A percentile compares a stretch with the other conserved stretches of the same genome.
These are phyloP conservation scores for Flueggea neowawraea DNA, from an alignment of 441 rosid genomes.

Conservation along the genomic window DNA sequence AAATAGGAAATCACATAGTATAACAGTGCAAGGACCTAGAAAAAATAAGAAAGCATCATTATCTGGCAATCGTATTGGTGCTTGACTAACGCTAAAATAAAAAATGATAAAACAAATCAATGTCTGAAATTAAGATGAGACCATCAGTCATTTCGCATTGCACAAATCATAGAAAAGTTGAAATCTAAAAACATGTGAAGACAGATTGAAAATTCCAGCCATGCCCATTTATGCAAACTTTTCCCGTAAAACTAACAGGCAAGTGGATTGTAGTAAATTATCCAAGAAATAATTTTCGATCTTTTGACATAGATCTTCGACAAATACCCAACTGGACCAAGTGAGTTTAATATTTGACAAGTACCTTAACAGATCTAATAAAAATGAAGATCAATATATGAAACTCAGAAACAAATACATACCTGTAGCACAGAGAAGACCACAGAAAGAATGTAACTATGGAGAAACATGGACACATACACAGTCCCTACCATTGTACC, in stretches of 20 bases:
- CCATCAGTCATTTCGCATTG: neutral
- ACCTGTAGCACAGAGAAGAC: slow-evolving; percentile 65
- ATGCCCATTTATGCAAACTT: no score
- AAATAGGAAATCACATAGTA: slow-evolving; percentile 63
- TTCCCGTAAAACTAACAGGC: no score
- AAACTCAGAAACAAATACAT: slow-evolving; percentile 1
- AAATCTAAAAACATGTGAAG: no score
- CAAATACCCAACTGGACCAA: no score
- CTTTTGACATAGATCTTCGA: no score
- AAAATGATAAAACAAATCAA: neutral
- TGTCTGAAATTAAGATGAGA: neutral
- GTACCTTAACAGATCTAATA: neutral
- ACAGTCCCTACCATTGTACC: slow-evolving; percentile 67
- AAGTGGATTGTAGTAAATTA: no score
- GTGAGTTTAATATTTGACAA: neutral
- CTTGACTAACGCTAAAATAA: neutral
- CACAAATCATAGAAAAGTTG: no score
- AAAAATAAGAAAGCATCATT: neutral
- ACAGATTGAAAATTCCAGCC: no score
- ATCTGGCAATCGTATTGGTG: neutral
- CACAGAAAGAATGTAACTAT: slow-evolving; percentile 65
- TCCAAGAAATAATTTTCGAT: no score
- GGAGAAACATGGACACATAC: slow-evolving; percentile 66
- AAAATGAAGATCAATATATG: neutral
- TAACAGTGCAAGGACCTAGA: slow-evolving; percentile 47